Conservation (phyloP, 768 basidiomycete species). For the Pilatotrama ljubarskyi region DNA sequence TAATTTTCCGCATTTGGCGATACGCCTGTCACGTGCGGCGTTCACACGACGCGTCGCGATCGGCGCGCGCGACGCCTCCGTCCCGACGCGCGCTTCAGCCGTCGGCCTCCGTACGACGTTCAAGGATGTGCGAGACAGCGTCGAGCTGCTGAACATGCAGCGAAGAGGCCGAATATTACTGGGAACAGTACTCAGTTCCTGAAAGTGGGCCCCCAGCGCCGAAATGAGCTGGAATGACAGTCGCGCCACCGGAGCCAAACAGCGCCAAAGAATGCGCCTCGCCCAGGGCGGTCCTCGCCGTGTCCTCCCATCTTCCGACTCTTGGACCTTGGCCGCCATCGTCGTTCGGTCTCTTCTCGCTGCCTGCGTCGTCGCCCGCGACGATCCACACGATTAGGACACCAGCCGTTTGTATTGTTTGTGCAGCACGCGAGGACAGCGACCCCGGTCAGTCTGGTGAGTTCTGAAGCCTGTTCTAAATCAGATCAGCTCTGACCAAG, state of each 20-base stretch:
- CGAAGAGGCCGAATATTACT: too few relatives aligned
- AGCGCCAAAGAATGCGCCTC: slow-evolving; percentile 4
- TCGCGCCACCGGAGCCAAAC: slow-evolving; percentile 17
- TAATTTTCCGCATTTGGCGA: slow-evolving; percentile 9
- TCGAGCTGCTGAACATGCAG: not conserved
- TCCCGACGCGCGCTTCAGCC: not conserved
- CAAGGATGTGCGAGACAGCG: too few relatives aligned
- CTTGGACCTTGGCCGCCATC: not conserved
- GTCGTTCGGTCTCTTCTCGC: not conserved
- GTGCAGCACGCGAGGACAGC: not conserved
- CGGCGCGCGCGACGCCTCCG: not conserved
- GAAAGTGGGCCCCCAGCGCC: not conserved
- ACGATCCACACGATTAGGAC: not conserved
- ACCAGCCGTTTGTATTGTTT: not conserved
- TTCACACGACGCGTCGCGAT: slow-evolving; percentile 13
- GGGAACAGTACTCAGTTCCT: not conserved
- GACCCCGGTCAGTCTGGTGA: slow-evolving; percentile 12
- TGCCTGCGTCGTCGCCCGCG: not conserved
- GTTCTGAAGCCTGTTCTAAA: not conserved
- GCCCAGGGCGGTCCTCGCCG: not conserved
- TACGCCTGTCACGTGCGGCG: not conserved
- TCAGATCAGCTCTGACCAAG: slow-evolving; percentile 14
- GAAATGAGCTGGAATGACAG: not conserved
- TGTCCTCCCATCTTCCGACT: not conserved
- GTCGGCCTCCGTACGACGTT: not conserved